Conservation (phyloP, 768 basidiomycete genomes). For the Collybiopsis confluens region DNA sequence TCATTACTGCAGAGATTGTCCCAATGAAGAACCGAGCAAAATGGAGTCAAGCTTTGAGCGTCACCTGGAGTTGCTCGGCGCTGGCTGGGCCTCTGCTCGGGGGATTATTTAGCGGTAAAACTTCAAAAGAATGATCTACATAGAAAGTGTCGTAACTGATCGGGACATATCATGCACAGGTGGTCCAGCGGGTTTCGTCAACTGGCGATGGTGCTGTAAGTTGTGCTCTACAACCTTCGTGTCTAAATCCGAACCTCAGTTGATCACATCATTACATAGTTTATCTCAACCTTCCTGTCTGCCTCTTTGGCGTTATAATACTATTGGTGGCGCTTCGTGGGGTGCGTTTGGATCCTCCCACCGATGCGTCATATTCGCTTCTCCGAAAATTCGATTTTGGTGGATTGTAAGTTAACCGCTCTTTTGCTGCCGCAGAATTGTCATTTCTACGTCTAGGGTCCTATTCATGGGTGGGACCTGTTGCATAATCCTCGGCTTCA, state of each 20-base stretch:
- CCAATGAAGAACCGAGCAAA: constrained; percentile 64
- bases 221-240: constrained; percentile 12
- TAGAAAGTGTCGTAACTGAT: no score
- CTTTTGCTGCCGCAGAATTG: background rate
- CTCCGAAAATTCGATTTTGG: constrained; percentile 65
- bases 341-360: constrained; percentile 42
- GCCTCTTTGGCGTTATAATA: constrained; percentile 53
- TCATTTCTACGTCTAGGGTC: constrained; percentile 39
- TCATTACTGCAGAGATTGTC: constrained; percentile 82
- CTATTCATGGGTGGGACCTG: constrained; percentile 75
- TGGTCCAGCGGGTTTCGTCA: constrained; percentile 33
- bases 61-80: constrained; percentile 86
- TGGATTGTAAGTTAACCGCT: constrained; percentile 56
- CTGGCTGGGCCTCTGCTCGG: constrained; percentile 81
- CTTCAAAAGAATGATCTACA: background rate
- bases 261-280: constrained; percentile 48
- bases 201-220: constrained; percentile 88
- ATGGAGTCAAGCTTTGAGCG: constrained; percentile 81
- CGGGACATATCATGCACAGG: no score
- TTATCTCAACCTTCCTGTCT: constrained; percentile 79
- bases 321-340: constrained; percentile 57
- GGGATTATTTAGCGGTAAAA: constrained; percentile 69
- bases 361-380: constrained; percentile 46
- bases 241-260: constrained; percentile 11
- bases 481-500: constrained; percentile 74